phyloP scores from a whole-genome alignment of 164 flowering plant genomes.

The Tetrastigma voinierianum region DNA sequence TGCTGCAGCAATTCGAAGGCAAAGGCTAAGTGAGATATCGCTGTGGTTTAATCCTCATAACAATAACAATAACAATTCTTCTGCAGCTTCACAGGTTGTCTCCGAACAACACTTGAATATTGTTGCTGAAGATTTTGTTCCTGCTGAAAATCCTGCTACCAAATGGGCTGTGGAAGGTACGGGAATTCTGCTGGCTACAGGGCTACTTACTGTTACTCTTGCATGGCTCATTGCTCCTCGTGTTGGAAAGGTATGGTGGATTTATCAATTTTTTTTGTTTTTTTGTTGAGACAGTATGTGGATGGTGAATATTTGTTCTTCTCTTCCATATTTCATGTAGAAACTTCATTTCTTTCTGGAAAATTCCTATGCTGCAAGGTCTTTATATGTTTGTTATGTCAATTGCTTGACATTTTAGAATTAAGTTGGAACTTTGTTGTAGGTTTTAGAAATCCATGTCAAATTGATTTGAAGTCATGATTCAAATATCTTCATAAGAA shows the following conservation, averaged over 20 bases:
- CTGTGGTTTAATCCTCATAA: constrained; percentile 75
- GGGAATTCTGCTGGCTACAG: constrained; percentile 92
- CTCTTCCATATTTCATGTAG: neutral
- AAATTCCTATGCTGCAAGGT: no score
- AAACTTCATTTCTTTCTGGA: neutral
- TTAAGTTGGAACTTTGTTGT: no score
- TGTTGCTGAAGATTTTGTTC: constrained; percentile 36
- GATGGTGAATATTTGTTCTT: neutral
- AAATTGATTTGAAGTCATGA: no score
- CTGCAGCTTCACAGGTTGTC: constrained; percentile 42
- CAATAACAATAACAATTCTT: constrained; percentile 24
- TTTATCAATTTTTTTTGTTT: neutral
- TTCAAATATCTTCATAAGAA: no score
- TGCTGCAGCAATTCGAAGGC: constrained; percentile 84
- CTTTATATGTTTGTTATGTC: no score
- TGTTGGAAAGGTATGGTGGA: constrained; percentile 77
- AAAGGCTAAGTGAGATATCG: constrained; percentile 84
- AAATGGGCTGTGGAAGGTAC: constrained; percentile 96
- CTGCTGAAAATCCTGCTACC: constrained; percentile 67
- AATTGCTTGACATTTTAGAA: no score
- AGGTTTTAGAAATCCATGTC: no score
- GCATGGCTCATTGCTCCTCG: constrained; percentile 98
- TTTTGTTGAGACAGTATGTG: neutral
- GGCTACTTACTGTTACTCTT: constrained; percentile 88
- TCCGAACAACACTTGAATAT: constrained; percentile 50